Evolutionary conservation across 306 rosid species (phyloP).

Genomic region (Vachellia pachyceras): DNA sequence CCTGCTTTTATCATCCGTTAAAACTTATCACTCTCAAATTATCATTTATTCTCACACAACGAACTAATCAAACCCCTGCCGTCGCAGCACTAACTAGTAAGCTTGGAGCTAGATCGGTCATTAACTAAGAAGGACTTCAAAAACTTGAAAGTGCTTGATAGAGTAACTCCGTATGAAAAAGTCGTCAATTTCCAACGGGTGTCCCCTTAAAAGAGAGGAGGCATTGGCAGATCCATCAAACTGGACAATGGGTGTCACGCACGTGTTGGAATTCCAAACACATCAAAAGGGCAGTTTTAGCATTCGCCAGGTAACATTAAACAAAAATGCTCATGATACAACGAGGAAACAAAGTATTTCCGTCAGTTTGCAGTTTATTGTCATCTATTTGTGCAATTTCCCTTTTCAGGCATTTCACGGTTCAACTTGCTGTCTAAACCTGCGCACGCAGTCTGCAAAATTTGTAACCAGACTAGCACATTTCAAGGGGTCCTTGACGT

Average conservation of each 20-base stretch:
- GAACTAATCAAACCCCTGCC: not conserved
- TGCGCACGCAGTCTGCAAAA: slow-evolving; percentile 80
- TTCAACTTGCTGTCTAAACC: slow-evolving; percentile 62
- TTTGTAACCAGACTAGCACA: slow-evolving; percentile 70
- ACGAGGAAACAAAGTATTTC: slow-evolving; percentile 12
- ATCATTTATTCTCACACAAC: not conserved
- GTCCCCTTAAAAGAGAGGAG: not conserved
- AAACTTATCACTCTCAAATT: not conserved
- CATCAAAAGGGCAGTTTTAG: slow-evolving; percentile 24
- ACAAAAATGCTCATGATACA: slow-evolving; percentile 40
- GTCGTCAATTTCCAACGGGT: not conserved
- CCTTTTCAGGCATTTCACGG: slow-evolving; percentile 32
- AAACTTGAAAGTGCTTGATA: not conserved
- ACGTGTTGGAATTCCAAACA: not conserved
- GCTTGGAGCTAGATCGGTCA: not conserved
- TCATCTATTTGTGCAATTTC: slow-evolving; percentile 38
- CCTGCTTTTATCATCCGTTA: not conserved
- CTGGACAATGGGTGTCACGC: not conserved
- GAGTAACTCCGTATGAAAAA: not conserved
- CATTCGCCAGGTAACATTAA: slow-evolving; percentile 11
- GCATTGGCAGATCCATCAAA: not conserved
- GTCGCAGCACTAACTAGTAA: not conserved
- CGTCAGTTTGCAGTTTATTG: slow-evolving; percentile 47
- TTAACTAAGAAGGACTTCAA: not conserved
- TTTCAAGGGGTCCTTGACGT: slow-evolving; percentile 72